Evolutionary conservation across 805 yeast species (phyloP).

Genomic region (Metschnikowia reukaufii): DNA sequence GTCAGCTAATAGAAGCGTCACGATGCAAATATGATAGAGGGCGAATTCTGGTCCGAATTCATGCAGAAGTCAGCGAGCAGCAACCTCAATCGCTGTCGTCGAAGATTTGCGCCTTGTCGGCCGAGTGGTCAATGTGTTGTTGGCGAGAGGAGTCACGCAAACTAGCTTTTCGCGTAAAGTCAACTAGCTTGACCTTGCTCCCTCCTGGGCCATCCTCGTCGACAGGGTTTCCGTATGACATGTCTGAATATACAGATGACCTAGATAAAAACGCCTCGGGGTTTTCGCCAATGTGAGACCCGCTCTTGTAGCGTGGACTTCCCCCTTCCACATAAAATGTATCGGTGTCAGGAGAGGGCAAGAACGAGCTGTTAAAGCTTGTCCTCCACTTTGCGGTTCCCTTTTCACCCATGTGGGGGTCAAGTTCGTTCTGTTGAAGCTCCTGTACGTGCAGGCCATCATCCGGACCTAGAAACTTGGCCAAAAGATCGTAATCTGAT

Average conservation of each 20-base stretch:
- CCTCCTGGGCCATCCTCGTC: slow-evolving; percentile 9
- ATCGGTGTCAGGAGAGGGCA: slow-evolving; percentile 16
- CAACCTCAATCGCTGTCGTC: slow-evolving; percentile 29
- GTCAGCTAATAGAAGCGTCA: not conserved
- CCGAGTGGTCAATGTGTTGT: slow-evolving; percentile 29
- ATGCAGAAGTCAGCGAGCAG: slow-evolving; percentile 3
- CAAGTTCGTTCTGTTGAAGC: slow-evolving; percentile 17
- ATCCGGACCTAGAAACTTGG: slow-evolving; percentile 17
- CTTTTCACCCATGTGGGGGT: slow-evolving; percentile 19
- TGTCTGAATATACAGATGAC: slow-evolving; percentile 15
- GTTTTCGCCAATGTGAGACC: not conserved
- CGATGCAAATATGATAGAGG: not conserved
- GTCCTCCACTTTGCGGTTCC: slow-evolving; percentile 33
- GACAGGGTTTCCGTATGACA: slow-evolving; percentile 8
- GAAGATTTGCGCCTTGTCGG: slow-evolving; percentile 36
- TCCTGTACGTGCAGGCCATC: slow-evolving; percentile 2
- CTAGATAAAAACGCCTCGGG: slow-evolving; percentile 4
- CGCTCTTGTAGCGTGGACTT: not conserved
- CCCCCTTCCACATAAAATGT: slow-evolving; percentile 9
- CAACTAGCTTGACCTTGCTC: slow-evolving; percentile 44
- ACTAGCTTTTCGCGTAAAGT: slow-evolving; percentile 47
- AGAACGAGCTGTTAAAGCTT: slow-evolving; percentile 6
- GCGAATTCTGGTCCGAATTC: not conserved
- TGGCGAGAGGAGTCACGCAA: slow-evolving; percentile 41
- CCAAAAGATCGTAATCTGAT: slow-evolving; percentile 18